Evolutionary conservation across 805 yeast genomes (phyloP).

Genomic region (Wickerhamiella kazuoi): DNA sequence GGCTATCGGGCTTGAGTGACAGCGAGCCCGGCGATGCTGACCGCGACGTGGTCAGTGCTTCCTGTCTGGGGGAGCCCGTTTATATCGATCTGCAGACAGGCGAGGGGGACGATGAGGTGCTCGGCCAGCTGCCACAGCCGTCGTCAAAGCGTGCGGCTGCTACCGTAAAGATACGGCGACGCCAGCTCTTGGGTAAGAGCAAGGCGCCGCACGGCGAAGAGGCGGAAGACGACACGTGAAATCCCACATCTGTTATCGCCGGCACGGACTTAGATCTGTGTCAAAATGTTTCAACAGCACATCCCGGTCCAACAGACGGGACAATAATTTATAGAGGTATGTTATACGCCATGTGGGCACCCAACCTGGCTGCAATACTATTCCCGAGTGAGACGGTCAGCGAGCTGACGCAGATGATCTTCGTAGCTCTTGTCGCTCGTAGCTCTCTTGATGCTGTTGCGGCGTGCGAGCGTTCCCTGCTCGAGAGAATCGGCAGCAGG

Average conservation of each 20-base stretch:
- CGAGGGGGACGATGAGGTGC: slow-evolving; percentile 8
- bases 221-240: background rate
- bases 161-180: background rate
- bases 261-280: too few relatives aligned
- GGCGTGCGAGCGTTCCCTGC: slow-evolving; percentile 30
- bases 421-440: slow-evolving; percentile 5
- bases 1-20: background rate
- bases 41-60: background rate
- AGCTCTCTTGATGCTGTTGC: slow-evolving; percentile 14
- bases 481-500: slow-evolving; percentile 36
- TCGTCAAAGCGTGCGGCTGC: background rate
- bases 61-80: background rate
- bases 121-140: background rate
- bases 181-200: background rate
- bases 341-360: too few relatives aligned
- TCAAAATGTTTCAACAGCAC: background rate
- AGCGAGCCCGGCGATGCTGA: background rate
- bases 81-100: slow-evolving; percentile 5
- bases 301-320: background rate
- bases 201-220: background rate
- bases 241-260: too few relatives aligned
- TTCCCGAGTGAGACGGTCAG: slow-evolving; percentile 3
- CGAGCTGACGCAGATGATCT: slow-evolving; percentile 2
- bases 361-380: too few relatives aligned
- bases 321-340: background rate